Base-by-base conservation (phyloP, 2,329 filamentous ascomycete species). In the Exophiala phaeomuriformis region DNA sequence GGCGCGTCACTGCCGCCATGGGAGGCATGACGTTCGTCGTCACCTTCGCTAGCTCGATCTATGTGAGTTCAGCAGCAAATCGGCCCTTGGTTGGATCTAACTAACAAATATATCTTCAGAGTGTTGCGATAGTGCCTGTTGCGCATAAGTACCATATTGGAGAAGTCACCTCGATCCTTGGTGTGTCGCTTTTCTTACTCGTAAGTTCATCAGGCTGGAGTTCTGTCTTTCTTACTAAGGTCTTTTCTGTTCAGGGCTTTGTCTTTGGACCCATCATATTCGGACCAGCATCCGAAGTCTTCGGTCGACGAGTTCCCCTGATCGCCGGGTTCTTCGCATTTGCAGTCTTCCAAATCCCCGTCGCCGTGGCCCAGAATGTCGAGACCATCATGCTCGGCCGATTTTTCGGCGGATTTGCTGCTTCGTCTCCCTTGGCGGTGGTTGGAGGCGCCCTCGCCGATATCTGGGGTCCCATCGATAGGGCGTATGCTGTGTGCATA, bases 381-480 rank as follows among this genome's bases (percentile, higher is more conserved):
- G 59, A 77, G 33, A 81, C 78, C 0, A 74, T 82, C 51, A 69
- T 82, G 62, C 55, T 81, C 8, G 75, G 70, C 51, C 74, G 80
- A 0, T 82, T 82, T 61, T 67, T 82, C 3, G 70, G 71, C 1
- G 80, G 79, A 1, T 55, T 76, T 3, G 79, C 79, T 59, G 79
- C 74, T 3, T 73, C 71, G 50, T 72, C 76, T 1, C 71, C 76
- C 2, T 64, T 80, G 2, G 72, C 74, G 1, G 75, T 80, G 47
- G 71, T 77, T 1, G 75, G 74, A 10, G 78, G 78, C 28, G 65
- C 69, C 10, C 62, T 78, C 12, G 71, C 71, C 3, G 78, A 81
- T 61, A 65, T 79, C 39, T 79, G 73, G 71, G 63, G 70, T 31
- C 72, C 75, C 0, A 61, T 75, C 5, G 67, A 74, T n/a, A 68